These are phyloP conservation scores for Schizophyllum commune DNA, from an alignment of 1,284 basidiomycete genomes.

Conservation along the genomic window DNA sequence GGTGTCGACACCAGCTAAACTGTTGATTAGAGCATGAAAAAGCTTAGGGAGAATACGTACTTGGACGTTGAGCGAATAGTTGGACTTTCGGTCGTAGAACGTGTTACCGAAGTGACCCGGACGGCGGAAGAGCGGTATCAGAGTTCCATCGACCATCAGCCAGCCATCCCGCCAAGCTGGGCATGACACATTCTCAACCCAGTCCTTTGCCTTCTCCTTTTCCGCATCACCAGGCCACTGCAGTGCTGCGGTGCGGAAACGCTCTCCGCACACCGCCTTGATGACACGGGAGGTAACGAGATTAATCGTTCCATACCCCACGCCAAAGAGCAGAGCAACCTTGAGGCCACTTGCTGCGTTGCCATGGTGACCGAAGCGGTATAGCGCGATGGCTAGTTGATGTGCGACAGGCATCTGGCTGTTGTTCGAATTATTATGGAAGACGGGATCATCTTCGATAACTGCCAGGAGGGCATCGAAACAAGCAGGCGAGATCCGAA, in stretches of 20 bases:
- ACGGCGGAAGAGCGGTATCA: conserved; percentile 24
- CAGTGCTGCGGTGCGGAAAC: not conserved
- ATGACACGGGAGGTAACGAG: conserved; percentile 1
- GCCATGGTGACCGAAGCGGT: conserved; percentile 24
- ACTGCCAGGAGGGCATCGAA: not conserved
- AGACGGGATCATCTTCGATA: not conserved
- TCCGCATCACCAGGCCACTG: conserved; percentile 4
- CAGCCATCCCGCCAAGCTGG: conserved; percentile 25
- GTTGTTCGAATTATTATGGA: not conserved
- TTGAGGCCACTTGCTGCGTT: conserved; percentile 25
- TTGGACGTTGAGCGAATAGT: conserved; percentile 31
- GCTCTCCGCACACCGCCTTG: not conserved
- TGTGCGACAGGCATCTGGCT: conserved; percentile 18
- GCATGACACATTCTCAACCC: conserved; percentile 25
- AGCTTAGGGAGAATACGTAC: conserved; percentile 9
- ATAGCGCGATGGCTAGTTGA: conserved; percentile 27
- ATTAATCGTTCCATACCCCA: conserved; percentile 8
- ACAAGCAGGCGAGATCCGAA: not conserved
- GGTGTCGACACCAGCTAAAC: conserved; percentile 16
- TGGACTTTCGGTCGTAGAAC: conserved; percentile 30
- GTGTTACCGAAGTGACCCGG: conserved; percentile 25
- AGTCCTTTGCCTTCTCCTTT: conserved; percentile 20
- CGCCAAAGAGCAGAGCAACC: conserved; percentile 21
- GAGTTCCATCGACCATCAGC: conserved; percentile 30
- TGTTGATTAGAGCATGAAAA: not conserved